phyloP scores from a whole-genome alignment of 164 flowering plant genomes.

The Annona cherimola region DNA sequence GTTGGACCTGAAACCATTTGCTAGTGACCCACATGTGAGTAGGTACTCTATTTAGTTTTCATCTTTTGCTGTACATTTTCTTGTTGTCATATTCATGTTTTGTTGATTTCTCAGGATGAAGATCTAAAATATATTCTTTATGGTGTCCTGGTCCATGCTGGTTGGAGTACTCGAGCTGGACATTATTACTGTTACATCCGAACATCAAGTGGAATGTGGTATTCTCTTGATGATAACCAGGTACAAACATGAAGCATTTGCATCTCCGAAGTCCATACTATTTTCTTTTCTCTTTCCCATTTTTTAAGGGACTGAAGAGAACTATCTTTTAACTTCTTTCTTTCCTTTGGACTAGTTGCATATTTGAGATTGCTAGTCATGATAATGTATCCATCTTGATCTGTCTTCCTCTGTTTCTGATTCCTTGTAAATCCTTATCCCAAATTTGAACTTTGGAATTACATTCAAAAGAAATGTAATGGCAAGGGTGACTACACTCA shows the following conservation, averaged over 20 bases:
- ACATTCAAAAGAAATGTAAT: background rate
- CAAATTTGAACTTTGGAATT: background rate
- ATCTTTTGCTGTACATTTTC: background rate
- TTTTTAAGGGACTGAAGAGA: background rate
- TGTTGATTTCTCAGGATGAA: slow-evolving; percentile 50
- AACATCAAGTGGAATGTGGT: slow-evolving; percentile 91
- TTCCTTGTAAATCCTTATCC: background rate
- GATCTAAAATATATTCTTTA: slow-evolving; percentile 80
- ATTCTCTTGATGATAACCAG: slow-evolving; percentile 87
- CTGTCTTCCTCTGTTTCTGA: background rate
- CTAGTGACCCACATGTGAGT: slow-evolving; percentile 80
- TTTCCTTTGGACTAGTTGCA: background rate
- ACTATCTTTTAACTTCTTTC: too few species aligned
- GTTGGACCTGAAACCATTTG: slow-evolving; percentile 79
- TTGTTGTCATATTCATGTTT: background rate
- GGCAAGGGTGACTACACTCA: background rate
- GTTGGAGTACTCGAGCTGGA: slow-evolving; percentile 83
- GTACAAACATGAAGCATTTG: slow-evolving; percentile 26
- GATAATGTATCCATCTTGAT: background rate
- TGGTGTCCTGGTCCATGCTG: slow-evolving; percentile 92
- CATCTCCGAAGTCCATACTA: background rate
- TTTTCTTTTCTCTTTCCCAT: background rate
- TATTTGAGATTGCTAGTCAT: background rate
- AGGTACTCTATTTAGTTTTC: background rate
- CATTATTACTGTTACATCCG: slow-evolving; percentile 92